Conservation (phyloP, 2,329 filamentous ascomycete species). For the Clarireedia paspali region DNA sequence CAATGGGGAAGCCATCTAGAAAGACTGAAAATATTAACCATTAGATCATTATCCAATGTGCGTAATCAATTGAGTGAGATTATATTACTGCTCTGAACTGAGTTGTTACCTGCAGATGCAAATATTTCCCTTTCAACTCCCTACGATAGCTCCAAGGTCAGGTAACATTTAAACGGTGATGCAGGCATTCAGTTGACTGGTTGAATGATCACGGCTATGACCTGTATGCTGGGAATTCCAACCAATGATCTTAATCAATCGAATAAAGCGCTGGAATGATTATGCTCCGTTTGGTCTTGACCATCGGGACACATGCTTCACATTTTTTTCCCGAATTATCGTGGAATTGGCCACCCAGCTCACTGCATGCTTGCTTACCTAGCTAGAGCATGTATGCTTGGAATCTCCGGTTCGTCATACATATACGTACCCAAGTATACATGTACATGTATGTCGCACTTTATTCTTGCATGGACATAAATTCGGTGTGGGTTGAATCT, state of each 20-base stretch:
- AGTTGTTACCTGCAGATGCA: not conserved
- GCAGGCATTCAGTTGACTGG: not conserved
- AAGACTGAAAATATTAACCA: no score
- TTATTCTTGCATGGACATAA: slow-evolving; percentile 3
- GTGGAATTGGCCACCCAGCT: slow-evolving; percentile 6
- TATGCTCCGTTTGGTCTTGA: not conserved
- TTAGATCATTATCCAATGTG: not conserved
- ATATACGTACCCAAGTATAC: not conserved
- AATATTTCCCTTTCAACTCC: slow-evolving; percentile 1
- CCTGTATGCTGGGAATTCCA: not conserved
- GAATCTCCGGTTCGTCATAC: slow-evolving; percentile 4
- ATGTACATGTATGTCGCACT: not conserved
- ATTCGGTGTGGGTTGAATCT: slow-evolving; percentile 7
- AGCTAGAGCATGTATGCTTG: not conserved
- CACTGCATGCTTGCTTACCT: slow-evolving; percentile 9
- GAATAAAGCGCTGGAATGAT: not conserved
- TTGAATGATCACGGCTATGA: not conserved
- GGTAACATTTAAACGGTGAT: slow-evolving; percentile 1
- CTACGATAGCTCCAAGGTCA: not conserved
- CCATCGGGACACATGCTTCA: slow-evolving; percentile 3
- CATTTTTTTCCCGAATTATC: not conserved
- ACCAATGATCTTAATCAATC: slow-evolving; percentile 3
- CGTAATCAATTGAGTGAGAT: not conserved
- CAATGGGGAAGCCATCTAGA: no score
- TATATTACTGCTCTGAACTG: not conserved